Conservation (phyloP, 306 rosid genomes). For the Cucurbita argyrosperma region DNA sequence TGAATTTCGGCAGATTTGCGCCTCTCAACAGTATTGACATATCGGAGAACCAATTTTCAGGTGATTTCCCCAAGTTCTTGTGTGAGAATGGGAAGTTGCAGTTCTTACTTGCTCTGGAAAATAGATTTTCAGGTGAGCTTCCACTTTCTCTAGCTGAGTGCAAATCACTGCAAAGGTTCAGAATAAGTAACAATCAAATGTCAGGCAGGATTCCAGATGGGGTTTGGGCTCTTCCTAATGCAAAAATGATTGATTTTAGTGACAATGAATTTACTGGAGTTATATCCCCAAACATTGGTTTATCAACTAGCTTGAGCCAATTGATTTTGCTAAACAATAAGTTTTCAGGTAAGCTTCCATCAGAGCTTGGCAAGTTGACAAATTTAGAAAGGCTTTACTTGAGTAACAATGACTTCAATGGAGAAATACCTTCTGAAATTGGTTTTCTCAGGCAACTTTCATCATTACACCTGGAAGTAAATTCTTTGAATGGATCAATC, state of each 20-base stretch:
- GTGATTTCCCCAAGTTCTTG: slow-evolving; percentile 67
- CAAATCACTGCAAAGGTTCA: slow-evolving; percentile 56
- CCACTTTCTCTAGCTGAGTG: slow-evolving; percentile 51
- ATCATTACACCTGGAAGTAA: slow-evolving; percentile 58
- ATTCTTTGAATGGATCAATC: slow-evolving; percentile 52
- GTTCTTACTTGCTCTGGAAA: slow-evolving; percentile 72
- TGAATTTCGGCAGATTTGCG: slow-evolving; percentile 52
- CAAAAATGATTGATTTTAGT: slow-evolving; percentile 57
- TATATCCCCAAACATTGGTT: slow-evolving; percentile 41
- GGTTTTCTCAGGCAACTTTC: slow-evolving; percentile 63
- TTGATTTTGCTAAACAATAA: slow-evolving; percentile 44
- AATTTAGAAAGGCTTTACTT: slow-evolving; percentile 66
- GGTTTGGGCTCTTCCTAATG: slow-evolving; percentile 70
- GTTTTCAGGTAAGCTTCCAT: slow-evolving; percentile 68
- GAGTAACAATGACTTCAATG: slow-evolving; percentile 49
- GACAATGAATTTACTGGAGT: slow-evolving; percentile 56
- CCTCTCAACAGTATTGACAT: slow-evolving; percentile 67
- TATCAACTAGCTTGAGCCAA: slow-evolving; percentile 50
- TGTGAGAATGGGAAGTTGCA: slow-evolving; percentile 47
- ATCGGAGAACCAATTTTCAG: slow-evolving; percentile 85
- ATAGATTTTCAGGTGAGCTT: slow-evolving; percentile 63
- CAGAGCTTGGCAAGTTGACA: slow-evolving; percentile 52
- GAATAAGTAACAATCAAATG: slow-evolving; percentile 51
- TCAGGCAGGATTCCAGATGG: slow-evolving; percentile 55
- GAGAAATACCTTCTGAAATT: slow-evolving; percentile 54